Percentiles rank a stretch among this genome's conserved stretches.
Conservation (phyloP, 2,329 filamentous ascomycete genomes). For the Camptophora hylomeconis region DNA sequence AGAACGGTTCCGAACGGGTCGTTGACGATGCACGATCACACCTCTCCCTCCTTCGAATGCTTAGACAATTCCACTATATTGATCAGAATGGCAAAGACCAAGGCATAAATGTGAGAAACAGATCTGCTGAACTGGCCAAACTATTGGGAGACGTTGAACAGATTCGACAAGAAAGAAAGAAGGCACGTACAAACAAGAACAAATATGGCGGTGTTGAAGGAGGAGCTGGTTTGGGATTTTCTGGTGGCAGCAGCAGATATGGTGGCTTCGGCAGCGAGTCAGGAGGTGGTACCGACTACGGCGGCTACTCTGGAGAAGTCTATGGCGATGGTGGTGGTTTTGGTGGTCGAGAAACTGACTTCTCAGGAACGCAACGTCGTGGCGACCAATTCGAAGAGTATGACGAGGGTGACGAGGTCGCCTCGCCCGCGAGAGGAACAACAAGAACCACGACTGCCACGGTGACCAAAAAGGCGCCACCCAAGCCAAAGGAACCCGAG, state of each 20-base stretch:
- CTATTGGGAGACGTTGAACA: slow-evolving; percentile 61
- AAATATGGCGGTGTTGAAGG: slow-evolving; percentile 95
- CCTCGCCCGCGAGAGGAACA: slow-evolving; percentile 36
- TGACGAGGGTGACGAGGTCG: slow-evolving; percentile 82
- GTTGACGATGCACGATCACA: slow-evolving; percentile 95
- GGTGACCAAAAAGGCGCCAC: slow-evolving; percentile 20
- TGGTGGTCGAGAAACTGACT: slow-evolving; percentile 63
- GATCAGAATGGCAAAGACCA: slow-evolving; percentile 95
- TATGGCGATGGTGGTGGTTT: slow-evolving; percentile 96
- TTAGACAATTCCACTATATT: slow-evolving; percentile 96
- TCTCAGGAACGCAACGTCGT: slow-evolving; percentile 48
- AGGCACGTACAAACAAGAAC: slow-evolving; percentile 76
- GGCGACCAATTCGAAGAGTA: slow-evolving; percentile 88
- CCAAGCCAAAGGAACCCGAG: slow-evolving; percentile 70
- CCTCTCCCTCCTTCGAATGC: slow-evolving; percentile 91
- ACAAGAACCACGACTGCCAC: slow-evolving; percentile 26
- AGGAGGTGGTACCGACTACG: slow-evolving; percentile 38
- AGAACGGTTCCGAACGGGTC: slow-evolving; percentile 93
- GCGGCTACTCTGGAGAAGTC: slow-evolving; percentile 59
- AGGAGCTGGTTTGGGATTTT: slow-evolving; percentile 46
- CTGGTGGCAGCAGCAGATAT: slow-evolving; percentile 52
- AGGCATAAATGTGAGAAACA: slow-evolving; percentile 91
- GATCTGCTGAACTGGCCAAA: slow-evolving; percentile 88
- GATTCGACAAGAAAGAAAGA: slow-evolving; percentile 58
- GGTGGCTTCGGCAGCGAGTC: slow-evolving; percentile 83